Evolutionary conservation across 164 flowering plant genomes (phyloP).

Genomic region (Houttuynia cordata): DNA sequence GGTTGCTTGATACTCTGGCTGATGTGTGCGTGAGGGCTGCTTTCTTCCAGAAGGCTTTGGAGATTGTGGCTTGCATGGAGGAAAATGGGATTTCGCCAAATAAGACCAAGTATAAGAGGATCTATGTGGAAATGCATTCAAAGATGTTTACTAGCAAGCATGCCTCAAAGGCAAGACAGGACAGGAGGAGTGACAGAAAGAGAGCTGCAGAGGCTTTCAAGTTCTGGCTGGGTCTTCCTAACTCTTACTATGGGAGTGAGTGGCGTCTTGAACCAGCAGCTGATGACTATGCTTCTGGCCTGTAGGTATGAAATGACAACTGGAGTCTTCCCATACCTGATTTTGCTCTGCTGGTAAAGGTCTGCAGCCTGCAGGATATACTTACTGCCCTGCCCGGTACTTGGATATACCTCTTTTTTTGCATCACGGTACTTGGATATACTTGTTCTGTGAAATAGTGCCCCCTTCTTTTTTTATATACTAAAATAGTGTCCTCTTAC

Average conservation of each 20-base stretch:
- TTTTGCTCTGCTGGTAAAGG: too few species aligned
- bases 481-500: too few species aligned
- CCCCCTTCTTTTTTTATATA: too few species aligned
- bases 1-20: slow-evolving; percentile 70
- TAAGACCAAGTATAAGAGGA: slow-evolving; percentile 67
- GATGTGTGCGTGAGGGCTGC: slow-evolving; percentile 93
- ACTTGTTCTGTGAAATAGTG: too few species aligned
- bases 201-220: slow-evolving; percentile 95
- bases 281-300: slow-evolving; percentile 16
- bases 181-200: slow-evolving; percentile 69
- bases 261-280: slow-evolving; percentile 56
- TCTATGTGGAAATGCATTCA: slow-evolving; percentile 96
- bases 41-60: slow-evolving; percentile 82
- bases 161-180: slow-evolving; percentile 91
- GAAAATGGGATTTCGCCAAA: slow-evolving; percentile 84
- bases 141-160: slow-evolving; percentile 97
- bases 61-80: slow-evolving; percentile 96
- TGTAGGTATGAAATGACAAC: neutral
- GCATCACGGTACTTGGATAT: too few species aligned
- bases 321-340: neutral
- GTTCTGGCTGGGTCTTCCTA: slow-evolving; percentile 95
- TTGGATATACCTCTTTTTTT: too few species aligned
- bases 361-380: too few species aligned
- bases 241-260: slow-evolving; percentile 83
- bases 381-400: too few species aligned